A percentile compares a stretch with the other conserved stretches of the same genome.
Evolutionary conservation across 352 stramenopile genomes (phyloP).

Genomic region (Phytophthora pinifolia): DNA sequence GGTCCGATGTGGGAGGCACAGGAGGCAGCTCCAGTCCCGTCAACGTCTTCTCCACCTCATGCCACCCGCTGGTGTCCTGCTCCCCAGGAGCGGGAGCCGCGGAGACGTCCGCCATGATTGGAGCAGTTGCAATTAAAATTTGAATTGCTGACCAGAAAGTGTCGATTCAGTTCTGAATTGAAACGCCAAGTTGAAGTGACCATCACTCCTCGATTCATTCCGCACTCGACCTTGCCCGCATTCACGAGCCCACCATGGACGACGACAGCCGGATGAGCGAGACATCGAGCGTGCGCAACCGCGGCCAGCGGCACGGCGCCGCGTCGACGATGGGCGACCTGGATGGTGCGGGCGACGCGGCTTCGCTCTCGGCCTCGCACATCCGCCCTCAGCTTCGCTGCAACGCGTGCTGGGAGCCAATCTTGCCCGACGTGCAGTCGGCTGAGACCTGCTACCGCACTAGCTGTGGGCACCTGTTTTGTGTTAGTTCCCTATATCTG

Average conservation of each 20-base stretch:
- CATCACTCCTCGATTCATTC: slow-evolving; percentile 33
- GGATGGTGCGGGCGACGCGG: slow-evolving; percentile 35
- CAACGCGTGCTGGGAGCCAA: slow-evolving; percentile 76
- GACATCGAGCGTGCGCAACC: slow-evolving; percentile 60
- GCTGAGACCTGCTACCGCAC: slow-evolving; percentile 82
- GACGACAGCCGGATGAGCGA: slow-evolving; percentile 75
- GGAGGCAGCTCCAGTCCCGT: slow-evolving; percentile 52
- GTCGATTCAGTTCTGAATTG: slow-evolving; percentile 31
- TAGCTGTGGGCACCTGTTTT: slow-evolving; percentile 77
- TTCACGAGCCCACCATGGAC: slow-evolving; percentile 39
- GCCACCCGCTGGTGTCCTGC: slow-evolving; percentile 40
- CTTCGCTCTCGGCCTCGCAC: slow-evolving; percentile 16
- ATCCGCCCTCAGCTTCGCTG: slow-evolving; percentile 69
- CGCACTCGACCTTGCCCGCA: slow-evolving; percentile 15
- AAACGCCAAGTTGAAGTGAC: slow-evolving; percentile 46
- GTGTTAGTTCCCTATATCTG: slow-evolving; percentile 1
- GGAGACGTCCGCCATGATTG: slow-evolving; percentile 15
- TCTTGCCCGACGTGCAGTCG: slow-evolving; percentile 59
- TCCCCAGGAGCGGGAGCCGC: neutral
- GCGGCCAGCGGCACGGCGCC: slow-evolving; percentile 26
- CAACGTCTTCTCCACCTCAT: slow-evolving; percentile 58
- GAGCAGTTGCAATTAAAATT: too few relatives aligned
- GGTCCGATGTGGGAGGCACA: slow-evolving; percentile 72
- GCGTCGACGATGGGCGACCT: slow-evolving; percentile 43
- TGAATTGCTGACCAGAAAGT: neutral